Conservation (phyloP, 78 protist species). For the Dictyostelium brefeldianum region DNA sequence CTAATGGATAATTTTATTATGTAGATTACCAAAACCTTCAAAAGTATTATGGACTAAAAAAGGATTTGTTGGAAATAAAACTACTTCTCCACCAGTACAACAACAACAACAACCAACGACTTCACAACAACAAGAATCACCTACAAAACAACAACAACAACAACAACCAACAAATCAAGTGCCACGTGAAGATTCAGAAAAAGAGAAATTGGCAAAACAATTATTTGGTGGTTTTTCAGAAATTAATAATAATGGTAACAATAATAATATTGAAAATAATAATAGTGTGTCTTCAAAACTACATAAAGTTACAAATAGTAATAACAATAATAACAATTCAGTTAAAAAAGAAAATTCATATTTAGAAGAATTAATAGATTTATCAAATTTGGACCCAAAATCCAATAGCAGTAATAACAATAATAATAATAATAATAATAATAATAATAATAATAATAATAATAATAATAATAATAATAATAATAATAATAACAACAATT, state of each 20-base stretch:
- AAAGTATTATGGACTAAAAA: conserved; percentile 76
- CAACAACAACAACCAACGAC: neutral
- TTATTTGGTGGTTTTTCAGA: conserved; percentile 44
- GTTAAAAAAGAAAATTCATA: neutral
- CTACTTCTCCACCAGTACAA: neutral
- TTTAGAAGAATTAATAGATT: conserved; percentile 7
- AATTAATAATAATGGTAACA: neutral
- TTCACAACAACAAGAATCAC: neutral
- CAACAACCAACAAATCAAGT: neutral
- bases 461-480: neutral
- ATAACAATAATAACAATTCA: neutral
- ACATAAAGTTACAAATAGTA: neutral
- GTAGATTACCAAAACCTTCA: conserved; percentile 38
- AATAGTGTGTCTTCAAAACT: neutral
- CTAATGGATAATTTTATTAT: neutral
- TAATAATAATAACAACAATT: neutral
- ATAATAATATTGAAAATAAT: neutral
- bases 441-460: neutral
- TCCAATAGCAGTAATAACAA: neutral
- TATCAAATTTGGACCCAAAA: neutral
- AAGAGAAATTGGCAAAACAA: conserved; percentile 66
- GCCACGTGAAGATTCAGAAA: conserved; percentile 24
- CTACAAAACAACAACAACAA: neutral
- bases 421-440: neutral
- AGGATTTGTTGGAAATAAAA: conserved; percentile 58